Conservation (phyloP, 2,329 filamentous ascomycete species). For the Venturiaceae sp. region DNA sequence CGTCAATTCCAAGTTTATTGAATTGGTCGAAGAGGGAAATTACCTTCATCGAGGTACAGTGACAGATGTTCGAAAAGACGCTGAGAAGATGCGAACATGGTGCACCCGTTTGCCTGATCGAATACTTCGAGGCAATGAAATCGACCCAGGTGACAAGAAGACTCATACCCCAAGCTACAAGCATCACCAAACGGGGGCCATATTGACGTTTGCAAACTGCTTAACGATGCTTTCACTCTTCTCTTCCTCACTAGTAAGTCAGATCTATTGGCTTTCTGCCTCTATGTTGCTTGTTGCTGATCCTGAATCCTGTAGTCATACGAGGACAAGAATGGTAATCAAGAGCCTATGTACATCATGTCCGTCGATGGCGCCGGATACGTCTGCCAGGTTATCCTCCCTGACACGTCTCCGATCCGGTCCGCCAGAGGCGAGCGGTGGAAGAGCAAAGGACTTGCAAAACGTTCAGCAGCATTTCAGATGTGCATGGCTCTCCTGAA, state of each 20-base stretch:
- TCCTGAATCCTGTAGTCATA: not conserved
- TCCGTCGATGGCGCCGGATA: slow-evolving; percentile 48
- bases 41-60: slow-evolving; percentile 46
- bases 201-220: slow-evolving; percentile 67
- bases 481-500: slow-evolving; percentile 62
- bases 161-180: slow-evolving; percentile 43
- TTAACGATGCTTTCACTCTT: slow-evolving; percentile 65
- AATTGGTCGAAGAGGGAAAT: slow-evolving; percentile 72
- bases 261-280: no score
- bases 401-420: slow-evolving; percentile 61
- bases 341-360: slow-evolving; percentile 33
- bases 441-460: slow-evolving; percentile 65
- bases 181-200: slow-evolving; percentile 61
- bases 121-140: slow-evolving; percentile 50
- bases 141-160: slow-evolving; percentile 47
- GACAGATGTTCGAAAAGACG: slow-evolving; percentile 48
- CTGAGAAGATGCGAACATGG: slow-evolving; percentile 59
- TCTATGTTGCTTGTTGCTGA: not conserved
- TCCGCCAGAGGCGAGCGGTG: slow-evolving; percentile 54
- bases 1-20: slow-evolving; percentile 66
- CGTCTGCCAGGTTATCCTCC: slow-evolving; percentile 69
- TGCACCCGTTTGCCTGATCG: slow-evolving; percentile 70
- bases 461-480: slow-evolving; percentile 82
- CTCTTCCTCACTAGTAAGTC: slow-evolving; percentile 61
- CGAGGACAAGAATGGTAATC: not conserved